Evolutionary conservation across 23 red algal species (phyloP), one percentile per base, ranked within the genome.

Genomic region (Chondrus crispus): DNA sequence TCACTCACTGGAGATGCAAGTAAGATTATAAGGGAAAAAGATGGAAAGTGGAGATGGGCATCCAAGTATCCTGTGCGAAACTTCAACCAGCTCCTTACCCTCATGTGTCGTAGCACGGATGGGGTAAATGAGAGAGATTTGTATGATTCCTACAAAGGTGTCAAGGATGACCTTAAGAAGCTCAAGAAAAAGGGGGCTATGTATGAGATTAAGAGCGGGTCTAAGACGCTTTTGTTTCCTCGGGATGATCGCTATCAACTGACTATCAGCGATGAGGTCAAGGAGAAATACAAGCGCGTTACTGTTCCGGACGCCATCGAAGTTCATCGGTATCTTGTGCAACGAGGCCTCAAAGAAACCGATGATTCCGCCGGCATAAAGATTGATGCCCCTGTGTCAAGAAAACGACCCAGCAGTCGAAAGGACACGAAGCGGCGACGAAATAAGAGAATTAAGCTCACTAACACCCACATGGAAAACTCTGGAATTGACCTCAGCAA

Each of bases 11-110:
- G 86, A n/a, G 91, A 95, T 82, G 88, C 96, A 7, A 84, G 77
- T 77, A 92, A 93, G 36, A 85, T 95, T 4, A 66, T 95, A 42
- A 84, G 79, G 13, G 96, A 98, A 68, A 85, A 89, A 32, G 92
- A 93, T 77, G 96, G 96, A 2, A 58, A 76, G 29, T 95, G 93
- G 87, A 87, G 96, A n/a, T 98, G 96, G 96, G 85, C 85, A 24
- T 95, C 93, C 22, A 95, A 95, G 57, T 92, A 95, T 74, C 94
- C 90, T 33, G 81, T 98, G 45, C 72, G 87, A 43, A 93, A 92
- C 74, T 88, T 88, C 40, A 90, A 84, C 38, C 92, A 98, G 24
- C 81, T 98, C 20, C 41, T 95, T 12, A 79, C 83, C 20, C 84
- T 95, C 16, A 84, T 98, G 29, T 51, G 63, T 50, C 70, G 71